Evolutionary conservation across 352 stramenopile species (phyloP), one percentile per base, ranked within the genome.

Genomic region (Phytophthora podocarpi): DNA sequence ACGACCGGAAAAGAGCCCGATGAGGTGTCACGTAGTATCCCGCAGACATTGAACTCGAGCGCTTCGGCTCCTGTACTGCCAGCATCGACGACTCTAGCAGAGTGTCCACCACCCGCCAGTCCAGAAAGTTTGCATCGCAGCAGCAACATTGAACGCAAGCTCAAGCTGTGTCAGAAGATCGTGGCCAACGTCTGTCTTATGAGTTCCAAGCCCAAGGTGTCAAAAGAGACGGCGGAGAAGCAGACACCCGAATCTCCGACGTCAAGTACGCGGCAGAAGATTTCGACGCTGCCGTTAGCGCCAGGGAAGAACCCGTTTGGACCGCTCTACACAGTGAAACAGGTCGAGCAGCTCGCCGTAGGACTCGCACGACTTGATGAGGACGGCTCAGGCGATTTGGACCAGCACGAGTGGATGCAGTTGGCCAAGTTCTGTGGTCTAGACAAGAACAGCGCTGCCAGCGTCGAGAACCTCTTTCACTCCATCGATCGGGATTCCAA

Each of bases 121-220:
- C 63, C 46, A 13, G 59, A 70, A 20, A 48, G 58, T 11, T 11
- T 47, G 34, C 66, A 52, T 46, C 51, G 67, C 30, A 53, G 28
- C n/a, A 63, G 42, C 39, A 90, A 87, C 42, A 86, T 90, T 42
- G 63, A 74, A 24, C 78, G 80, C 20, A 90, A 88, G 39, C 67
- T 90, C 34, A 77, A 76, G 41, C 23, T 90, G 7, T 87, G 79
- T 59, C 73, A 84, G 41, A 70, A 67, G 12, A 72, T 84, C 32
- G 60, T 66, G 7, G 53, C 56, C 9, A 76, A 49, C 31, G 56
- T 70, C 21, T 59, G 51, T 27, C 32, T 70, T 4, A 64, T 70
- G 46, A 63, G 30, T 23, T 46, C 52, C 18, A 65, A 69, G 20
- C 45, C 45, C 5, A 66, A 59, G 24, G 21, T 23, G 26, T 15